These are phyloP conservation scores for Lentinula sp. DNA, from an alignment of 768 basidiomycete genomes.

Conservation along the genomic window DNA sequence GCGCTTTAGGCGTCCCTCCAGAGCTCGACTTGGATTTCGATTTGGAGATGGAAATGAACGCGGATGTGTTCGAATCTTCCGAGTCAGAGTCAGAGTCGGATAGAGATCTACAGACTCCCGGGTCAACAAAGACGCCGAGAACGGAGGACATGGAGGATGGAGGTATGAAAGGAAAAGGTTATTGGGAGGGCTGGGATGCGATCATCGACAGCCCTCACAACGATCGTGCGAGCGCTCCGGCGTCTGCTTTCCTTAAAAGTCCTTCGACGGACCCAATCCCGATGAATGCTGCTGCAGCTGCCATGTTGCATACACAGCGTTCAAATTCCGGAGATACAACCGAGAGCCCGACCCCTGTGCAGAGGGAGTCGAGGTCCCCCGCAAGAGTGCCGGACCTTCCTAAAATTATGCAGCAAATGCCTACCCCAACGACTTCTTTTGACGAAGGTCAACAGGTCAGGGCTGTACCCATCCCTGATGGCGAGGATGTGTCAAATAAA, in stretches of 20 bases:
- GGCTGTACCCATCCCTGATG: background rate
- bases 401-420: background rate
- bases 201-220: conserved; percentile 37
- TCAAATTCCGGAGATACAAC: background rate
- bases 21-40: conserved; percentile 67
- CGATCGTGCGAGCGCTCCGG: conserved; percentile 4
- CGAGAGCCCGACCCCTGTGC: background rate
- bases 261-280: background rate
- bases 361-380: background rate
- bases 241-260: background rate
- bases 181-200: conserved; percentile 42
- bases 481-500: background rate
- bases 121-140: conserved; percentile 20
- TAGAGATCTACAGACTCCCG: conserved; percentile 14
- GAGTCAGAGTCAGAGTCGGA: conserved; percentile 8
- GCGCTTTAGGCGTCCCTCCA: conserved; percentile 80
- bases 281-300: background rate
- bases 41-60: conserved; percentile 19
- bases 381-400: background rate
- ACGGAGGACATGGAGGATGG: conserved; percentile 37
- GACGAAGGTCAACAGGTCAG: background rate
- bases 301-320: background rate
- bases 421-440: background rate
- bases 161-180: conserved; percentile 29
- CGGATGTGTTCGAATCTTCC: conserved; percentile 26